Evolutionary conservation across 2,329 filamentous ascomycete genomes (phyloP), one percentile per base, ranked within the genome.

Genomic region (Penicillium sp.): DNA sequence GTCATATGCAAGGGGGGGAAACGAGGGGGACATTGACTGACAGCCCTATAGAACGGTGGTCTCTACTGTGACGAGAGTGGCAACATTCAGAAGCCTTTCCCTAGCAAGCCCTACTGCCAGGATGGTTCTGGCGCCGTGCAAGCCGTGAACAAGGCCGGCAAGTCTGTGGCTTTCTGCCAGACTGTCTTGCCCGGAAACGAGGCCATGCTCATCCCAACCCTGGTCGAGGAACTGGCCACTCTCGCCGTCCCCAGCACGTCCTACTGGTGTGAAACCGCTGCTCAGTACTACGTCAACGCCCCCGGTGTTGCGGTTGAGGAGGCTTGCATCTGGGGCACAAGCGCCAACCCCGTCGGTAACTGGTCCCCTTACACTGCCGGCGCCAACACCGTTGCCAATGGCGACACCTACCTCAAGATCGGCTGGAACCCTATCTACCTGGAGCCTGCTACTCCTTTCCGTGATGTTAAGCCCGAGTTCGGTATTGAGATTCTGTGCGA

Each of bases 231-330:
- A 64, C 76, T 72, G 26, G 81, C 82, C n/a, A 84, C 83, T 33
- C 81, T 94, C 58, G 90, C 91, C 54, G 90, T 93, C 38, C 91
- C 91, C 9, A 88, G 83, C 60, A 78, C 83, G 19, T 83, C 79
- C 59, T 93, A 93, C 77, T 93, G 90, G 91, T 86, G 83, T 68
- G 77, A 79, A 49, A 93, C 91, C 13, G 86, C 90, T 61, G 89
- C 91, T 61, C 91, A 94, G 86, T 91, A 83, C 78, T 93, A 93
- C 72, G 86, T 93, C 80, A 93, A 93, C 78, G 84, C 89, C 33
- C 91, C 91, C 37, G 91, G 91, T 63, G 81, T 86, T 50, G 70
- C 73, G 30, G 80, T 84, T 6, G 79, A 81, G 5, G 83, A 87
- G 54, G 90, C 85, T 55, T 94, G 91, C 75, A 77, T 89, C 60